Base-by-base conservation (phyloP, 2,329 filamentous ascomycete species). In the Fusarium siculi region DNA sequence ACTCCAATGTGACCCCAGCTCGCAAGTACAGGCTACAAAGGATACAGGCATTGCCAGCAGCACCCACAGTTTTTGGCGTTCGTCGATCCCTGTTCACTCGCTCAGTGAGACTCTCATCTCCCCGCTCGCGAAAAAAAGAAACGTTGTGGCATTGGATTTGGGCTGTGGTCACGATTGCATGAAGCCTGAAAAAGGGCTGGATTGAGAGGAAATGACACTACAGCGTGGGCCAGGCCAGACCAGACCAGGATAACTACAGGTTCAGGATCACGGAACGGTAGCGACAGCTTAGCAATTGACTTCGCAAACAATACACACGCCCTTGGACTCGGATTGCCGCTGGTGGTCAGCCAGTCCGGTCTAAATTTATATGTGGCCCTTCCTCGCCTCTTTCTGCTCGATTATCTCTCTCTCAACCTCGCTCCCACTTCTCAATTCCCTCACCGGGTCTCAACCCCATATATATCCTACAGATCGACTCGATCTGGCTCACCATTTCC, bases 281-380 rank as follows among this genome's bases (percentile, higher is more conserved):
- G 34, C 23, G 32, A 37, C 42, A 58, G 62, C 25, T 66, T 49
- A 53, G 34, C 46, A 60, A 60, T 66, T 65, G 49, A 65, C 42
- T 42, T 32, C 19, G 16, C 30, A 50, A 44, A 50, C 47, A 50
- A 54, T 54, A 54, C 23, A 28, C 10, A 37, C 47, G 64, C 58
- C 68, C 63, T 68, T 66, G 32, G 47, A 23, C 37, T 61, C 36
- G 52, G 69, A 76, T 76, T 66, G 62, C 61, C 74, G 64, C 65
- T 40, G 50, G 67, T 74, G 63, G 66, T 62, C 66, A 52, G 53
- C 63, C 46, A 59, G 52, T 56, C 54, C 43, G 54, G 49, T 56
- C 55, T 63, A 62, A 74, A 63, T 67, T 76, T 70, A 77, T 77
- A 77, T 74, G 72, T 76, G 68, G 64, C 68, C 60, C 60, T 40